Evolutionary conservation across 2,329 filamentous ascomycete species (phyloP).

Genomic region (Pyrenophora teres): DNA sequence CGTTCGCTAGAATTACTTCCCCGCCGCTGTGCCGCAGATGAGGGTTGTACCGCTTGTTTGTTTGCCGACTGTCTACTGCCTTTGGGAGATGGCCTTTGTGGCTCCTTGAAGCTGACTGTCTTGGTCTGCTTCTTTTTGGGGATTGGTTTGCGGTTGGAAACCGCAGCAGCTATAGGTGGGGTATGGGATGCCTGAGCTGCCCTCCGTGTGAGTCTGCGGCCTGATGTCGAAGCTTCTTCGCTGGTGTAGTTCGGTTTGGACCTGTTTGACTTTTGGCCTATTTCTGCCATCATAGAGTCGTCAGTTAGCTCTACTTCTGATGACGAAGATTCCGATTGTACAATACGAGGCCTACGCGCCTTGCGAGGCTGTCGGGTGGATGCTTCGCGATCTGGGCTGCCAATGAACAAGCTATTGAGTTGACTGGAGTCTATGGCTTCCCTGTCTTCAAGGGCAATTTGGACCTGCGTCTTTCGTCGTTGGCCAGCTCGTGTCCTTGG

Average conservation of each 20-base stretch:
- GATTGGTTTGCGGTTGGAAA: too few species aligned
- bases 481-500: neutral
- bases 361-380: slow-evolving; percentile 1
- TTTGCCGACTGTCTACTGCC: too few species aligned
- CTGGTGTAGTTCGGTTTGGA: neutral
- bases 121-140: neutral
- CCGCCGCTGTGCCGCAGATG: neutral
- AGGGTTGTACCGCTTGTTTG: too few species aligned
- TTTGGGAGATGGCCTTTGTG: too few species aligned
- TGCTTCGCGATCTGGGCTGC: neutral
- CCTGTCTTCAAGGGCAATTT: neutral
- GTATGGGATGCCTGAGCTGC: neutral
- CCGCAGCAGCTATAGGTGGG: neutral
- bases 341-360: slow-evolving; percentile 17
- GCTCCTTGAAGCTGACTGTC: too few species aligned
- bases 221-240: neutral
- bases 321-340: slow-evolving; percentile 24
- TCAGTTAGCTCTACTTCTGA: slow-evolving; percentile 11
- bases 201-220: neutral
- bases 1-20: neutral
- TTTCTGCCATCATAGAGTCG: slow-evolving; percentile 13
- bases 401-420: slow-evolving; percentile 13
- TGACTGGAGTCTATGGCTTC: slow-evolving; percentile 6
- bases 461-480: neutral
- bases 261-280: slow-evolving; percentile 1